phyloP scores from a whole-genome alignment of 2,329 filamentous ascomycete genomes.

The Hyphodiscus sp. region DNA sequence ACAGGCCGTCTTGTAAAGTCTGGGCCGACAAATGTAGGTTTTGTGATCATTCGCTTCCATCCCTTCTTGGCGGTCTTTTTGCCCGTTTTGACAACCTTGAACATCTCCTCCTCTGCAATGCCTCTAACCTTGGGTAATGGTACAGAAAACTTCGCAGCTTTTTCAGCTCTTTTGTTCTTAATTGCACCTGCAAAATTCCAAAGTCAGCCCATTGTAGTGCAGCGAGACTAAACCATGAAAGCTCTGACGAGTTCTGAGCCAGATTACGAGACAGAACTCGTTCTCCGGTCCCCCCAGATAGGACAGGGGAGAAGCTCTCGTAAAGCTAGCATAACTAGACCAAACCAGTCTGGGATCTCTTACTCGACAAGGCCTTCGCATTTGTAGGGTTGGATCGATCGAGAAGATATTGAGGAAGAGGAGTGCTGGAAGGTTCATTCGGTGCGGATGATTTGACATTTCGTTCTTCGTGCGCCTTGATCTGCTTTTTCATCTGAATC shows the following conservation, averaged over 20 bases:
- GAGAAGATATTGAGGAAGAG: conserved; percentile 87
- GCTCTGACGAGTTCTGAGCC: too few relatives aligned
- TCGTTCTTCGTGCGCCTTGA: conserved; percentile 92
- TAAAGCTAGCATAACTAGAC: neutral
- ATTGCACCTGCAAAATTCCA: conserved; percentile 31
- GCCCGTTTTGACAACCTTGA: conserved; percentile 91
- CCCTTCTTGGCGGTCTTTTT: conserved; percentile 76
- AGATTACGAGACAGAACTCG: too few relatives aligned
- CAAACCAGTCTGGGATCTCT: conserved; percentile 37
- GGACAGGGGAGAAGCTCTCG: neutral
- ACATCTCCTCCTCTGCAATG: conserved; percentile 95
- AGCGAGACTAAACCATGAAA: too few relatives aligned
- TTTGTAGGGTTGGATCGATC: conserved; percentile 60
- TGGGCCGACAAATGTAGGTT: conserved; percentile 74
- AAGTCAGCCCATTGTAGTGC: too few relatives aligned
- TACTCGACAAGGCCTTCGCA: conserved; percentile 67
- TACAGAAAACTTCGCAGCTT: conserved; percentile 83
- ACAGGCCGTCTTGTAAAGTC: conserved; percentile 51
- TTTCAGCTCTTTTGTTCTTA: conserved; percentile 92
- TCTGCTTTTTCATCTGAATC: conserved; percentile 94
- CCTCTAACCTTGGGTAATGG: conserved; percentile 91
- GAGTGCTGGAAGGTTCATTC: conserved; percentile 71
- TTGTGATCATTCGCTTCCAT: conserved; percentile 64
- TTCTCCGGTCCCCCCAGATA: too few relatives aligned
- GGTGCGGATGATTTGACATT: conserved; percentile 82